A percentile compares a stretch with the other conserved stretches of the same genome.
Conservation (phyloP, 371 early-diverging fungal species). For the Apophysomyces ossiformis region DNA sequence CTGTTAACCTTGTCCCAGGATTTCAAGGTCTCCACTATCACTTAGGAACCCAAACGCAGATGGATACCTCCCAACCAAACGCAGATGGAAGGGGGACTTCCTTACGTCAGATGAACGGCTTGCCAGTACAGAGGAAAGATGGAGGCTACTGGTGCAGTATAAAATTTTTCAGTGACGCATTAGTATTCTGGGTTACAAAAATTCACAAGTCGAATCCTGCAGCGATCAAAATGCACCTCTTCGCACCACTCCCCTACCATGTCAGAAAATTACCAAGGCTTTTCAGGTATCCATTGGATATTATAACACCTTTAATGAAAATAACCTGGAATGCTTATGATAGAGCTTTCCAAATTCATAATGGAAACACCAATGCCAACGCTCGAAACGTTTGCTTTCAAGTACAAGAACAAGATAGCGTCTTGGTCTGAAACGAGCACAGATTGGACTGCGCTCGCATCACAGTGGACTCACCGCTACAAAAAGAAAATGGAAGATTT, state of each 20-base stretch:
- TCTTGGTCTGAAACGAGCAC: background rate
- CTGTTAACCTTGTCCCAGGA: background rate
- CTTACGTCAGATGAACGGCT: background rate
- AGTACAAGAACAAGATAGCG: background rate
- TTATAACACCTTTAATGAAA: too few species aligned
- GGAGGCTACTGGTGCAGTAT: too few species aligned
- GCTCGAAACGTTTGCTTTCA: background rate
- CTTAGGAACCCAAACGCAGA: background rate
- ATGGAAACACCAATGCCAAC: background rate
- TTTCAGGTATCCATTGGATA: too few species aligned
- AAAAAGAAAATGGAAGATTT: background rate
- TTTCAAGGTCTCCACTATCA: background rate
- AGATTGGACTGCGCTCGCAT: background rate
- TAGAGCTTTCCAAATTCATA: background rate
- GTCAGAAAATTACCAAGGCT: too few species aligned
- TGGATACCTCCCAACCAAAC: slow-evolving; percentile 2
- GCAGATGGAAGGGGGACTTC: background rate
- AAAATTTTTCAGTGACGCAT: too few species aligned
- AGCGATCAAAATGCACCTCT: too few species aligned
- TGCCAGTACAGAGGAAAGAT: too few species aligned
- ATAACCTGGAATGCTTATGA: too few species aligned
- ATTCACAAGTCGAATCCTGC: too few species aligned
- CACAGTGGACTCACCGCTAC: background rate
- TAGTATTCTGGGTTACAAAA: too few species aligned
- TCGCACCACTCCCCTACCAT: too few species aligned